phyloP scores from a whole-genome alignment of 306 rosid genomes.

The Ormosia semicastrata region DNA sequence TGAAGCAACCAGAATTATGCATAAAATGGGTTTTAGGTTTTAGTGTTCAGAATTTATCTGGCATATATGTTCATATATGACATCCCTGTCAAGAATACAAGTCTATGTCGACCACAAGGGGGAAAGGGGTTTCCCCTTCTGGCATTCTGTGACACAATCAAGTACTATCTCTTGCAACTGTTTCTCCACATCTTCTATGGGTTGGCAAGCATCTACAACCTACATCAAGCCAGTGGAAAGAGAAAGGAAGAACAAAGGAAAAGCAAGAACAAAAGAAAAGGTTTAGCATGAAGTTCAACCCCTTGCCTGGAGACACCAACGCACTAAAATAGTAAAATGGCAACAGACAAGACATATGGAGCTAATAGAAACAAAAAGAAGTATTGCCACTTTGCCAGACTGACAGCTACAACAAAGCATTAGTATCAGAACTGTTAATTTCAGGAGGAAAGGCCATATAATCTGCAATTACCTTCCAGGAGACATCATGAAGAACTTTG shows the following conservation, averaged over 20 bases:
- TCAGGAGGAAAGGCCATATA: not conserved
- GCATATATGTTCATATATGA: not conserved
- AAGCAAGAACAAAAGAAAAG: not conserved
- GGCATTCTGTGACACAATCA: constrained; percentile 54
- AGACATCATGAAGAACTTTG: constrained; percentile 55
- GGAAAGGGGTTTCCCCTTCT: constrained; percentile 62
- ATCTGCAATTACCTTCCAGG: constrained; percentile 75
- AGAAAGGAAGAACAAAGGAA: not conserved
- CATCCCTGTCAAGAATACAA: not conserved
- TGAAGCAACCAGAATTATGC: not conserved
- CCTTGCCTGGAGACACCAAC: not conserved
- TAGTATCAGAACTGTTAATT: not conserved
- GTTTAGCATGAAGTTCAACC: not conserved
- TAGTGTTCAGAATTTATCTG: not conserved
- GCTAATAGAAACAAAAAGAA: not conserved
- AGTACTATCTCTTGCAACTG: constrained; percentile 58
- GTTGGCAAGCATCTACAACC: constrained; percentile 71
- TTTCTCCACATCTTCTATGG: constrained; percentile 77
- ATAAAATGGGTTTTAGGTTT: not conserved
- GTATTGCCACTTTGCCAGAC: not conserved
- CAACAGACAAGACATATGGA: not conserved
- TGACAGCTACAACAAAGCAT: not conserved
- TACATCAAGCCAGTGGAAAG: constrained; percentile 38
- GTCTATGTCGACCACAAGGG: constrained; percentile 52
- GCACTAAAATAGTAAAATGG: constrained; percentile 14